Conservation (phyloP, 78 protist genomes). For the Dictyostelium purpureum region DNA sequence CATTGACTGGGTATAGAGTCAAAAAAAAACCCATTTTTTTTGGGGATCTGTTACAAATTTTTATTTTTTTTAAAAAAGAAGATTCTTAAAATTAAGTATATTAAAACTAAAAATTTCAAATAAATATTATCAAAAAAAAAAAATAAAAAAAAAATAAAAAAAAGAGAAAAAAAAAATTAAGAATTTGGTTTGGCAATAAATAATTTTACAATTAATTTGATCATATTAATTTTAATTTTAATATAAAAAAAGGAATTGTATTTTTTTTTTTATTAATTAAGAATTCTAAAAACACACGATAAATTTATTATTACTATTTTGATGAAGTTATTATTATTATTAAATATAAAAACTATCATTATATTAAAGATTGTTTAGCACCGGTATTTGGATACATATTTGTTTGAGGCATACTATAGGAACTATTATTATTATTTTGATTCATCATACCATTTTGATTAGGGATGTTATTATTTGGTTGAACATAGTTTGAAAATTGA, state of each 20-base stretch:
- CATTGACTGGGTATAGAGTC: no score
- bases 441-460: no score
- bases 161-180: no score
- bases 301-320: neutral
- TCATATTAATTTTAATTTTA: neutral
- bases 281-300: neutral
- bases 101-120: no score
- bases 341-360: neutral
- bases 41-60: no score
- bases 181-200: no score
- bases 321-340: neutral
- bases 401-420: neutral
- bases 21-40: no score
- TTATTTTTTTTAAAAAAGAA: no score
- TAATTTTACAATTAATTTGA: neutral
- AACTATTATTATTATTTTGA: neutral
- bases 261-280: neutral
- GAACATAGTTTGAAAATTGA: conserved; percentile 5
- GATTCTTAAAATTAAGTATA: no score
- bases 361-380: neutral
- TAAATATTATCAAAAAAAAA: no score
- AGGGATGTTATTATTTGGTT: neutral
- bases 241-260: neutral
- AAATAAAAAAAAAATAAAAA: no score
- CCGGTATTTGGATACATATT: conserved; percentile 1